These are phyloP conservation scores for Microthyrium microscopicum DNA, from an alignment of 2,329 filamentous ascomycete species.

Conservation along the genomic window DNA sequence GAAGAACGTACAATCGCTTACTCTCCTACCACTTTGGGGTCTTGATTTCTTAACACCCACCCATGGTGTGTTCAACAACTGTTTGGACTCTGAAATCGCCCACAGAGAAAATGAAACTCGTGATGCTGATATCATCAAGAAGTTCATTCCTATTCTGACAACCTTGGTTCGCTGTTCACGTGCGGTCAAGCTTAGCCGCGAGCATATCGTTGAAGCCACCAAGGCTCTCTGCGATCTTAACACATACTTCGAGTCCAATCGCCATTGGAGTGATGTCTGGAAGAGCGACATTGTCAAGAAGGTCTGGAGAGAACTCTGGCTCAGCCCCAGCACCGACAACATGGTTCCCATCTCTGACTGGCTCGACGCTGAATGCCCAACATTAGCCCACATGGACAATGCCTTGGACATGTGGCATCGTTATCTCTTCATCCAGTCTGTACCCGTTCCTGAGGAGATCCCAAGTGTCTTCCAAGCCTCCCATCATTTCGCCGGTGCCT, in stretches of 20 bases:
- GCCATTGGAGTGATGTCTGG: constrained; percentile 33
- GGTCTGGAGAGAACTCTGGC: constrained; percentile 31
- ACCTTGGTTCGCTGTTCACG: constrained; percentile 34
- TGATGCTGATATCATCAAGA: constrained; percentile 31
- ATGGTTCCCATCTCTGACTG: constrained; percentile 15
- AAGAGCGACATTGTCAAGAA: constrained; percentile 26
- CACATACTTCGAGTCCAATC: constrained; percentile 33
- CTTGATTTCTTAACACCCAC: constrained; percentile 35
- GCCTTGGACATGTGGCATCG: constrained; percentile 21
- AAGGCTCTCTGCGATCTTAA: constrained; percentile 33
- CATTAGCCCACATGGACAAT: constrained; percentile 17
- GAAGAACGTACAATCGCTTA: constrained; percentile 37
- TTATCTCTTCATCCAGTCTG: constrained; percentile 33
- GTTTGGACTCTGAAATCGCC: constrained; percentile 35
- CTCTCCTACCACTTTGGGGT: constrained; percentile 38
- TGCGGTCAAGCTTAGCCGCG: constrained; percentile 25
- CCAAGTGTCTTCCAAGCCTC: constrained; percentile 39
- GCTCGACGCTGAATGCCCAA: constrained; percentile 19
- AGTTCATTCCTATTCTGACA: constrained; percentile 37
- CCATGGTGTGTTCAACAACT: constrained; percentile 37
- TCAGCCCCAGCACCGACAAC: constrained; percentile 26
- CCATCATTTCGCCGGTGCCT: constrained; percentile 37
- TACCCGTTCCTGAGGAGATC: constrained; percentile 25
- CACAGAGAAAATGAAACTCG: constrained; percentile 25
- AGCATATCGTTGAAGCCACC: constrained; percentile 28